phyloP scores from a whole-genome alignment of 2,329 filamentous ascomycete genomes.

The Trichoderma cornu-damae region DNA sequence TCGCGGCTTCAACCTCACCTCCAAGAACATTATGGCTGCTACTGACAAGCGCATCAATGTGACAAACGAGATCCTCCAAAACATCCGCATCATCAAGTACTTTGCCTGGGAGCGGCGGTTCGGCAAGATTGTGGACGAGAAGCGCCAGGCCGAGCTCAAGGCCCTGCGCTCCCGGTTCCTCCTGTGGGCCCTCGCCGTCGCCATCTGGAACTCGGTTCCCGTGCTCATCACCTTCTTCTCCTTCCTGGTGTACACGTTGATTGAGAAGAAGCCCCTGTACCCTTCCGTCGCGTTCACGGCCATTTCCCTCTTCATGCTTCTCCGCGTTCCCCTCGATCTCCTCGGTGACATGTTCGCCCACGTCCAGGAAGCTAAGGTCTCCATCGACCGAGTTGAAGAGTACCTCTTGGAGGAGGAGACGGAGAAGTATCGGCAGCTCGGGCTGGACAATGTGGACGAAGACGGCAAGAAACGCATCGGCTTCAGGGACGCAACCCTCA shows the following conservation, averaged over 20 bases:
- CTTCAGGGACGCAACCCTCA: constrained; percentile 77
- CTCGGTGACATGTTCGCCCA: constrained; percentile 98
- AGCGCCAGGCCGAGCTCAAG: constrained; percentile 71
- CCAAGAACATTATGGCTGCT: constrained; percentile 85
- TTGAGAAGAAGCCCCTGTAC: constrained; percentile 83
- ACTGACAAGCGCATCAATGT: constrained; percentile 95
- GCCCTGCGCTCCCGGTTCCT: constrained; percentile 78
- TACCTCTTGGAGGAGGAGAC: constrained; percentile 93
- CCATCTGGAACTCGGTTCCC: constrained; percentile 93
- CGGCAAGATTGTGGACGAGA: constrained; percentile 79
- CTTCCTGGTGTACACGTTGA: constrained; percentile 84
- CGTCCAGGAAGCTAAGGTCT: constrained; percentile 95
- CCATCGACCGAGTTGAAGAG: constrained; percentile 91
- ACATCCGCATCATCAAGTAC: constrained; percentile 98
- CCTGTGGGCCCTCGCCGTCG: constrained; percentile 85
- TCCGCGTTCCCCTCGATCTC: constrained; percentile 90
- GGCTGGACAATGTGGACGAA: constrained; percentile 62
- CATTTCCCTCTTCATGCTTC: constrained; percentile 88
- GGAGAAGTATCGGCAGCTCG: constrained; percentile 85
- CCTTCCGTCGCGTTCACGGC: constrained; percentile 95
- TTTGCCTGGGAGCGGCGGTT: constrained; percentile 98
- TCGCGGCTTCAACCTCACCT: constrained; percentile 75
- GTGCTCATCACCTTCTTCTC: constrained; percentile 95
- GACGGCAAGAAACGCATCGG: constrained; percentile 72
- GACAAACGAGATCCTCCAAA: constrained; percentile 94